phyloP scores from a whole-genome alignment of 208 protist genomes.

The Wallacemonas sp. region DNA sequence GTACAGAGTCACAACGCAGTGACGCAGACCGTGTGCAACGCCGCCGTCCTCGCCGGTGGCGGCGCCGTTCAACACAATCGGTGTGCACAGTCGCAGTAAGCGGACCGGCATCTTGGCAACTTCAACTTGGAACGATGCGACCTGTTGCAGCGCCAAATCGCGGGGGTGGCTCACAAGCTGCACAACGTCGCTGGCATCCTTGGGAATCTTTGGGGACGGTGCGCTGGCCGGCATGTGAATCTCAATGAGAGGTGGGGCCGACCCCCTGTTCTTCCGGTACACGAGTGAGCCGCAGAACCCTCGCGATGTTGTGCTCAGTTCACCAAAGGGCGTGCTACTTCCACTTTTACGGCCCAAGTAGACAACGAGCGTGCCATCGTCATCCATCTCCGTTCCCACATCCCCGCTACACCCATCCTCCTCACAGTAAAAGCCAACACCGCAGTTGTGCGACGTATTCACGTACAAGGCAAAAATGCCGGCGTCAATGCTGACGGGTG shows the following conservation, averaged over 20 bases:
- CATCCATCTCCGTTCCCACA: slow-evolving; percentile 75
- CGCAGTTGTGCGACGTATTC: slow-evolving; percentile 89
- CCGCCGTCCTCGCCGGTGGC: neutral
- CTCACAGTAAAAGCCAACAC: slow-evolving; percentile 81
- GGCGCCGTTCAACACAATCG: neutral
- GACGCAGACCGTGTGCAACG: neutral
- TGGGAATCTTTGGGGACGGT: neutral
- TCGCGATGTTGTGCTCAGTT: slow-evolving; percentile 50
- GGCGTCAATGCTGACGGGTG: slow-evolving; percentile 50
- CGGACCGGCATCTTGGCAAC: slow-evolving; percentile 13
- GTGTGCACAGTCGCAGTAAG: neutral
- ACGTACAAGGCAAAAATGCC: slow-evolving; percentile 84
- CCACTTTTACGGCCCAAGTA: slow-evolving; percentile 77
- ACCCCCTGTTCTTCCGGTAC: slow-evolving; percentile 75
- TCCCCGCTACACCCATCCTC: slow-evolving; percentile 77
- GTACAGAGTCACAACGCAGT: slow-evolving; percentile 6
- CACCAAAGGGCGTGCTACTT: slow-evolving; percentile 68
- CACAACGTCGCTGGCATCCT: neutral
- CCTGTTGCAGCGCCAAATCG: neutral
- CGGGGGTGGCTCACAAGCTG: slow-evolving; percentile 6
- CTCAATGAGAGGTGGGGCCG: slow-evolving; percentile 54
- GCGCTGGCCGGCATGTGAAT: slow-evolving; percentile 1
- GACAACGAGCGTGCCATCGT: slow-evolving; percentile 73
- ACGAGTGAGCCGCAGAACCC: slow-evolving; percentile 88
- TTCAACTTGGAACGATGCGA: slow-evolving; percentile 17